Evolutionary conservation across 2,329 filamentous ascomycete genomes (phyloP).

Genomic region (Leptographium wingfieldii): DNA sequence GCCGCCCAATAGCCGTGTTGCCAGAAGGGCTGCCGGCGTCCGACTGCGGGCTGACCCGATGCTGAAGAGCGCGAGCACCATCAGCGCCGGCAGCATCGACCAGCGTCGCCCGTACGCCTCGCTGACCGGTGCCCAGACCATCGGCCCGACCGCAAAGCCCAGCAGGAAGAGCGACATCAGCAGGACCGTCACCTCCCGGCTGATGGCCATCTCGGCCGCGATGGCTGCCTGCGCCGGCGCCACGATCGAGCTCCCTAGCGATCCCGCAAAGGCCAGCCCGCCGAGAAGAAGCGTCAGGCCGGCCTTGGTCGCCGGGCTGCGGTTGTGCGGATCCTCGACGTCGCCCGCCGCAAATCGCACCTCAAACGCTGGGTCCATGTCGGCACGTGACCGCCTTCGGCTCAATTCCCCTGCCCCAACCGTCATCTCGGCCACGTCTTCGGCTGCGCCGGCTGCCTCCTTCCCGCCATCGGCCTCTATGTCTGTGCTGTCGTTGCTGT

Average conservation of each 20-base stretch:
- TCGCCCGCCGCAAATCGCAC: constrained; percentile 18
- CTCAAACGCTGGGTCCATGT: constrained; percentile 5
- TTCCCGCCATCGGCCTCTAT: too few relatives aligned
- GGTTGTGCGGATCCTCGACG: constrained; percentile 34
- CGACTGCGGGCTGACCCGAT: constrained; percentile 26
- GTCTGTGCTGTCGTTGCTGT: neutral
- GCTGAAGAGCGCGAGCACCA: constrained; percentile 29
- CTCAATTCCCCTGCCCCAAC: neutral
- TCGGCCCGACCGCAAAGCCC: constrained; percentile 26
- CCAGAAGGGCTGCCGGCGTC: constrained; percentile 45
- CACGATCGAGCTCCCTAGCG: constrained; percentile 36
- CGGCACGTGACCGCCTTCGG: neutral
- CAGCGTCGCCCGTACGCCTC: constrained; percentile 32
- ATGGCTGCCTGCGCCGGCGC: constrained; percentile 31
- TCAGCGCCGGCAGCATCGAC: constrained; percentile 29
- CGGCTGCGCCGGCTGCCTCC: neutral
- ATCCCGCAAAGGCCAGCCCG: constrained; percentile 35
- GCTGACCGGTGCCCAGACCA: constrained; percentile 27
- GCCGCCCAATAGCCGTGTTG: constrained; percentile 54
- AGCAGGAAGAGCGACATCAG: constrained; percentile 31
- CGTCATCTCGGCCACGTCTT: neutral
- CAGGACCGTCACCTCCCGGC: constrained; percentile 29
- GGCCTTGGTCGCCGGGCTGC: constrained; percentile 26
- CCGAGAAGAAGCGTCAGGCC: constrained; percentile 36
- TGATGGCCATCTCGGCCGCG: constrained; percentile 27